Base-by-base conservation (phyloP, 1,139 yeast genomes). In the Debaryomyces singareniensis region DNA sequence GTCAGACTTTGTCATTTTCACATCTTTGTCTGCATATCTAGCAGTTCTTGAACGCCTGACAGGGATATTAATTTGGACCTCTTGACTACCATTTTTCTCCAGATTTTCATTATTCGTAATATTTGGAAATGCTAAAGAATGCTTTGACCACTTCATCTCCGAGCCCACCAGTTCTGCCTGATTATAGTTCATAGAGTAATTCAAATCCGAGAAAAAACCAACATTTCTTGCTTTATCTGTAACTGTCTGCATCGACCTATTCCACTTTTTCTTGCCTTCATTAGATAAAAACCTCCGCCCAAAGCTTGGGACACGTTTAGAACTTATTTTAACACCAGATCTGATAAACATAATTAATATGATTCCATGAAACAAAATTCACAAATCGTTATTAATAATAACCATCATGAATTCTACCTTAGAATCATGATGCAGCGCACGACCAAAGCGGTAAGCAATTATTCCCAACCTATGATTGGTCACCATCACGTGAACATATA, bases 161-260 rank as follows among this genome's bases (percentile, higher is more conserved):
- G 39, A 22, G 20, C 28, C 33, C 21, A 18, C 9, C n/a, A n/a
- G 7, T 5, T 42, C 34, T 7, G 35, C 7, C 7, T 16, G 16
- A 14, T 16, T 25, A 3, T 18, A 12, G 15, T 31, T 28, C 15
- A 42, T 37, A 5, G 43, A 29, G 35, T 47, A 46, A 39, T 54
- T 58, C 32, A 61, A 51, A 7, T 58, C 56, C 15, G 58, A 44
- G 33, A 49, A 56, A 34, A 58, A 57, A 26, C 45, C 48, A 29
- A 28, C 24, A 13, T 35, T 45, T 29, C 40, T 47, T 20, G 44
- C 39, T 16, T 45, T 40, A 5, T 57, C 34, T 6, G 46, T 40
- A 15, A 63, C 57, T 4, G 71, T 66, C 40, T 66, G 69, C 52
- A 67, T 59, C 41, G 56, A 65, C 32, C 72, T 44, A 41, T 54